Base-by-base conservation (phyloP, 495 filamentous ascomycete species). In the Cenococcum geophilum region DNA sequence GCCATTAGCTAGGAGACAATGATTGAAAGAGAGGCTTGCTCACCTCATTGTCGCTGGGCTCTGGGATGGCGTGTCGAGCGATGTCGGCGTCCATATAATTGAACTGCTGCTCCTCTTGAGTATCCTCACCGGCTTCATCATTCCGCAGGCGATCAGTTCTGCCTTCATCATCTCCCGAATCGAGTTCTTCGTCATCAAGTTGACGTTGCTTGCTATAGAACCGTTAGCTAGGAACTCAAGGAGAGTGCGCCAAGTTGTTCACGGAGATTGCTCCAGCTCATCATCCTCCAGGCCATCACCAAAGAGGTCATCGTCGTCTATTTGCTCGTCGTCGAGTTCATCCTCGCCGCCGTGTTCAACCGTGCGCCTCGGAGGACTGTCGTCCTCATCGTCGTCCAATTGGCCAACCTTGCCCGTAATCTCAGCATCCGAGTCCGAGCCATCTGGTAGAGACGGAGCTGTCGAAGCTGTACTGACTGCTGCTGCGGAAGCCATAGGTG, bases 91-190 rank as follows among this genome's bases (percentile, higher is more conserved):
- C 68, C 63, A 72, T 71, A 43, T 56, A 65, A 35, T 63, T 68
- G 27, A 65, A 65, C 10, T 60, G 62, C 58, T 68, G 60, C 22
- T 70, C 56, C 51, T 67, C 60, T 14, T 60, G 45, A 32, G 57
- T 59, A 16, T 60, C 61, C 27, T 57, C 52, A 21, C 74, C 52
- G 66, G 71, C 16, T 66, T 62, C 60, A 20, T 48, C 66, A 34
- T 57, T 57, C 11, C 9, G 50, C 16, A 61, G 52, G 10, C 81
- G 78, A 69, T 86, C 83, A 60, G 72, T 70, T 43, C 83, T 76
- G 51, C 75, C 81, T 60, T 82, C 77, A 65, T 91, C 89, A 63
- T 87, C 85, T n/a, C 86, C 91, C 10, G 91, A 96, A 60, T 86
- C 88, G 1, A 95, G 75, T 25, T 91, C 89, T 49, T 83, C 80